Conservation (phyloP, 2,329 filamentous ascomycete genomes). For the Lachnellula willkommii region DNA sequence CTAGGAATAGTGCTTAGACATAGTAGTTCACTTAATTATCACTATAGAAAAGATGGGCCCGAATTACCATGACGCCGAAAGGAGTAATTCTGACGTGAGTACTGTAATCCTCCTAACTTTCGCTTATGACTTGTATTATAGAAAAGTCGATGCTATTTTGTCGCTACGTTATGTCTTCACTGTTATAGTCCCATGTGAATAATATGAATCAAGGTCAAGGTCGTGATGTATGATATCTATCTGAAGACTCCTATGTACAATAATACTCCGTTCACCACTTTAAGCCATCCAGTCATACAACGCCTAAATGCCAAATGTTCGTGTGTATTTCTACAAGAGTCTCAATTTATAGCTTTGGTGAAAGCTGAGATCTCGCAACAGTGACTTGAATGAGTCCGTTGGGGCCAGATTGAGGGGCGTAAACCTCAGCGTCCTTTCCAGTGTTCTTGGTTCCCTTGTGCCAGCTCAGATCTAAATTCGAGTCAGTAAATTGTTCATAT, state of each 20-base stretch:
- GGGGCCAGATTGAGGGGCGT: constrained; percentile 84
- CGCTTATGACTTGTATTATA: not conserved
- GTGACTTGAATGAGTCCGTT: constrained; percentile 96
- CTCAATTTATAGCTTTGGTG: constrained; percentile 24
- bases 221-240: not conserved
- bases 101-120: not conserved
- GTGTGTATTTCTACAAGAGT: not conserved
- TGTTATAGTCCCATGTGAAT: not conserved
- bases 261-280: not conserved
- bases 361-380: constrained; percentile 51
- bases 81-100: too few relatives aligned
- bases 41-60: too few relatives aligned
- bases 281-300: not conserved
- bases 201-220: not conserved
- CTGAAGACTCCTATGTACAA: constrained; percentile 13
- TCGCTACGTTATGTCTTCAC: not conserved
- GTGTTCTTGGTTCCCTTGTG: constrained; percentile 94
- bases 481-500: not conserved
- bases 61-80: too few relatives aligned
- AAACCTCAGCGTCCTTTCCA: constrained; percentile 91
- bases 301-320: constrained; percentile 1
- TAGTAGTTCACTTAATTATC: too few relatives aligned
- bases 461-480: constrained; percentile 76
- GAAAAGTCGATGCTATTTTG: not conserved
- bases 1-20: too few relatives aligned